Evolutionary conservation across 1,284 basidiomycete genomes (phyloP), one percentile per base, ranked within the genome.

Genomic region (Cutaneotrichosporon cutaneum): DNA sequence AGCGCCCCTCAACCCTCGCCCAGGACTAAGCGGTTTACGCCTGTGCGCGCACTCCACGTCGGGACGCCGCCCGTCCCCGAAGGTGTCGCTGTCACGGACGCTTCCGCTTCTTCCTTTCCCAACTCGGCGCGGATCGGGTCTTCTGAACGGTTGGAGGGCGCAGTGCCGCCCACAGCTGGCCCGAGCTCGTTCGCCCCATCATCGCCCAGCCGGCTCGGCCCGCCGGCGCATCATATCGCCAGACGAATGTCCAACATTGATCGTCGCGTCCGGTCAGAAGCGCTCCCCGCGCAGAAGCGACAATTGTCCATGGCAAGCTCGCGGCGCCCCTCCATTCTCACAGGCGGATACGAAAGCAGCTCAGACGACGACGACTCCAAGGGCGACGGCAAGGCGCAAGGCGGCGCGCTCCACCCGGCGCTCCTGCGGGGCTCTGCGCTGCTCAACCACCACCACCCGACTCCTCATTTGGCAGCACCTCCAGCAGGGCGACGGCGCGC

Each of bases 101-200:
- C 39, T n/a, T 21, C 27, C 3, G 4, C 27, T 32, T 4, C 26
- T n/a, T 16, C 48, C 4, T 18, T 51, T 58, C 92, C 92, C 70
- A 92, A 94, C 5, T 91, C 92, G 24, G 91, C 90, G 63, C 90
- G 83, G 22, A 85, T 84, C 18, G 83, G 48, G 7, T 4, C 26
- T 90, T 35, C 88, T 85, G 75, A 87, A 91, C 27, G 60, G 44
- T 45, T 64, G 54, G 48, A 61, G 44, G 27, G 22, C 45, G 13
- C 22, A 26, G 22, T 22, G 13, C 13, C 24, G 24, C 39, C 39
- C 39, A 26, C 9, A 10, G 45, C 22, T 11, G 21, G 11, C 16
- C 18, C 27, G 24, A 51, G 26, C 27, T 51, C 27, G 27, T n/a
- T 30, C 16, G 48, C 16, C 7, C 48, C 48, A 10, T 18, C 27